phyloP scores from a whole-genome alignment of 2,329 filamentous ascomycete genomes.

The Aspergillus ruber region DNA sequence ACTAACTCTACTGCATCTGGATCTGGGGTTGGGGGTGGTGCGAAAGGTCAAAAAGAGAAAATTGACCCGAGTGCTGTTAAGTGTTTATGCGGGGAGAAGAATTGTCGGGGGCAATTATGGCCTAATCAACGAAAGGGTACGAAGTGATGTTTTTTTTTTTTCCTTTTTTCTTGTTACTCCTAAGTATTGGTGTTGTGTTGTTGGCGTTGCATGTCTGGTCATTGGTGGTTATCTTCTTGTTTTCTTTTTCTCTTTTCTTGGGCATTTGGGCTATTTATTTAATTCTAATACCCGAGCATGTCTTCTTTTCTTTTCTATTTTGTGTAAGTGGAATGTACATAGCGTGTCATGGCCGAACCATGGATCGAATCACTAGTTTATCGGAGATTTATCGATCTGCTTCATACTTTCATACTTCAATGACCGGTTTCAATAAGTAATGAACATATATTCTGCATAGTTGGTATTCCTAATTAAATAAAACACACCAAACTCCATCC shows the following conservation, averaged over 20 bases:
- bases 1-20: neutral
- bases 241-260: neutral
- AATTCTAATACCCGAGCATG: neutral
- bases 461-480: no score
- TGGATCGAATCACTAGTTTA: no score
- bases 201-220: neutral
- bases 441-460: no score
- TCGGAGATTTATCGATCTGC: no score
- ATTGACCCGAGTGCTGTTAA: slow-evolving; percentile 33
- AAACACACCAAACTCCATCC: no score
- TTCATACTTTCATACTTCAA: no score
- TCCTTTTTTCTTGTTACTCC: neutral
- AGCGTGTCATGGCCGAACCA: no score
- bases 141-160: slow-evolving; percentile 4
- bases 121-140: slow-evolving; percentile 31
- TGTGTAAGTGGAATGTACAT: neutral
- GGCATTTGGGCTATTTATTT: neutral
- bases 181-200: neutral
- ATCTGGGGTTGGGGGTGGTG: slow-evolving; percentile 11
- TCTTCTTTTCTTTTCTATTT: slow-evolving; percentile 1
- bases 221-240: neutral
- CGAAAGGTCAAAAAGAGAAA: slow-evolving; percentile 9
- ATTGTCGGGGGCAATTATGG: slow-evolving; percentile 42
- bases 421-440: no score
- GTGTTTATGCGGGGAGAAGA: slow-evolving; percentile 39